These are phyloP conservation scores for Aechmea fasciata DNA, from an alignment of 176 grass and related monocot genomes.

Conservation along the genomic window DNA sequence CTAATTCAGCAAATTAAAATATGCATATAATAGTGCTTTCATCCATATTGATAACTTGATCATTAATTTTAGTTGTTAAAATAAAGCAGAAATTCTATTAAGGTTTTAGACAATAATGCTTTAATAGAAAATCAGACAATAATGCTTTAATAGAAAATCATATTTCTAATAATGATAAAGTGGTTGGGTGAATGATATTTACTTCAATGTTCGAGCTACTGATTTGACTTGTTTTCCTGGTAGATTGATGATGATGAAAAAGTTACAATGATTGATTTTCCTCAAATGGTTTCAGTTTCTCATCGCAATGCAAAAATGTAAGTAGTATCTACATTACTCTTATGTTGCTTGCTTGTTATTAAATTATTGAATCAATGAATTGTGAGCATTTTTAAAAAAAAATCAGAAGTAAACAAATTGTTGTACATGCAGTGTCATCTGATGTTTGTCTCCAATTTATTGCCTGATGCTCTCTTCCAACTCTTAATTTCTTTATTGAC, in stretches of 20 bases:
- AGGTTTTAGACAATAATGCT: too few species aligned
- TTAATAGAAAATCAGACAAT: too few species aligned
- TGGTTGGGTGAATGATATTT: too few species aligned
- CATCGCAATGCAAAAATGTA: slow-evolving; percentile 96
- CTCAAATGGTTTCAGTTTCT: slow-evolving; percentile 95
- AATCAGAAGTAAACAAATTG: too few species aligned
- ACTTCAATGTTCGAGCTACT: background rate
- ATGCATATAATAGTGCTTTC: too few species aligned
- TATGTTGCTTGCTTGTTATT: background rate
- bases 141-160: too few species aligned
- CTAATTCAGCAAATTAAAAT: too few species aligned
- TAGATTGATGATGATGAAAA: slow-evolving; percentile 88
- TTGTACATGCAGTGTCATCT: background rate
- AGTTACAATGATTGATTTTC: slow-evolving; percentile 88
- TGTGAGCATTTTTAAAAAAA: background rate
- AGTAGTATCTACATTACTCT: background rate
- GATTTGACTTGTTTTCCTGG: slow-evolving; percentile 12
- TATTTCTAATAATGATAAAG: too few species aligned
- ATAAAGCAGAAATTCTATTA: too few species aligned
- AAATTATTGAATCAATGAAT: background rate
- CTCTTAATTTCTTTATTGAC: slow-evolving; percentile 5
- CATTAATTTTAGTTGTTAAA: too few species aligned
- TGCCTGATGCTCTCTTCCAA: background rate
- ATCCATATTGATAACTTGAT: too few species aligned
- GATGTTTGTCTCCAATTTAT: background rate